Percentiles rank a stretch among this genome's conserved stretches.
These are phyloP conservation scores for Taphrina wiesneri DNA, from an alignment of 1,139 yeast genomes.

Conservation along the genomic window DNA sequence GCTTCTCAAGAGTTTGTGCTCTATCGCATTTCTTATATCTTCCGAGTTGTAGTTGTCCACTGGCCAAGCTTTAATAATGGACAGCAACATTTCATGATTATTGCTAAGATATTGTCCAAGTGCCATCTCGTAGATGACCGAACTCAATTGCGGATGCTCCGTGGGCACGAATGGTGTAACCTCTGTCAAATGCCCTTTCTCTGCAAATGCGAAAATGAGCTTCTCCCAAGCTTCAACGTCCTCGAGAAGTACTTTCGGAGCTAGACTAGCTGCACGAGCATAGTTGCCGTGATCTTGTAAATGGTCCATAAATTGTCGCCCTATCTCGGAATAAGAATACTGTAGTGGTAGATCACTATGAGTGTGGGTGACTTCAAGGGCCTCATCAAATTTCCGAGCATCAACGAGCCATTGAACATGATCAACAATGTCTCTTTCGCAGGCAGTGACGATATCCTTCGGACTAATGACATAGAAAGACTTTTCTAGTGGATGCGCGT, in stretches of 20 bases:
- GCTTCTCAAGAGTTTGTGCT: conserved; percentile 47
- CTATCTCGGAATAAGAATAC: conserved; percentile 52
- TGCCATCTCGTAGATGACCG: conserved; percentile 55
- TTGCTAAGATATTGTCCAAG: conserved; percentile 55
- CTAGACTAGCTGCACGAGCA: conserved; percentile 58
- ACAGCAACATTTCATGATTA: conserved; percentile 48
- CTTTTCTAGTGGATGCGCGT: conserved; percentile 44
- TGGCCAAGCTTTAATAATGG: conserved; percentile 61
- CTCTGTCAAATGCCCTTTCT: conserved; percentile 52
- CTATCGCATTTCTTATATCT: conserved; percentile 53
- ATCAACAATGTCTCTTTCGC: conserved; percentile 67
- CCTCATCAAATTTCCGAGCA: conserved; percentile 58
- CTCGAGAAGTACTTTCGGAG: conserved; percentile 49
- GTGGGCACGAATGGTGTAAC: conserved; percentile 54
- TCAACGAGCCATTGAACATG: conserved; percentile 71
- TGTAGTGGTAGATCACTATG: conserved; percentile 56
- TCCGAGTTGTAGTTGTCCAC: conserved; percentile 55
- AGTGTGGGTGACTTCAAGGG: conserved; percentile 73
- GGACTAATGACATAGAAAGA: conserved; percentile 74
- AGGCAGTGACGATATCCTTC: conserved; percentile 75
- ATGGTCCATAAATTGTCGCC: conserved; percentile 62
- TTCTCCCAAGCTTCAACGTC: conserved; percentile 60
- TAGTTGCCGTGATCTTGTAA: conserved; percentile 57
- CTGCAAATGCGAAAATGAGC: conserved; percentile 61
- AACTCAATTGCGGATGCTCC: conserved; percentile 49